Evolutionary conservation across 805 yeast genomes (phyloP), one percentile per base, ranked within the genome.

Genomic region (Teunomyces gatunensis): DNA sequence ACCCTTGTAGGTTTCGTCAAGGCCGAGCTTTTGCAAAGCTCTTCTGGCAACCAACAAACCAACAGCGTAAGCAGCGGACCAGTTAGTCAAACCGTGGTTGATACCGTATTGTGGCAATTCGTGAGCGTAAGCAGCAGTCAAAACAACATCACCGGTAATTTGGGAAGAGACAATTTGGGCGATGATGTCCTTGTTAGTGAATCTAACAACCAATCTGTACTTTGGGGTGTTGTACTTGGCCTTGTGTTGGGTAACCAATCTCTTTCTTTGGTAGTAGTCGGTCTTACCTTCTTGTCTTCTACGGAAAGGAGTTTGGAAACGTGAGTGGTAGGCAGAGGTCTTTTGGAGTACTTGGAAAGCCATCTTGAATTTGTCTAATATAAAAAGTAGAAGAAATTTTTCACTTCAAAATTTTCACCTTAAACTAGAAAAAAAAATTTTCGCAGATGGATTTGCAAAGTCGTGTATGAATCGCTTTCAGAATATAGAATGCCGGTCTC

Each of bases 271-370:
- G 85, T 91, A 94, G 96, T 91, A 94, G 78, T 94, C 99, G 74
- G 99, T 94, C 85, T 94, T 94, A 82, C 99, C 99, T 82, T 94
- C 97, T 77, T 96, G 89, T 87, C 99, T 89, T 85, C 99, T 91
- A 80, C 99, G 90, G 96, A 91, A 94, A 62, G 98, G 97, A 76
- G 99, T 94, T 84, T 94, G 99, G 96, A 84, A 94, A 78, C 99
- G 91, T 73, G 97, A 90, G 84, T 84, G 89, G 92, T 94, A 94
- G 63, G 97, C 92, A 70, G 96, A 84, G 73, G 82, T 78, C 85
- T 90, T 89, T 62, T 77, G 67, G 60, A 73, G 67, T 70, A 80
- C 81, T 68, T 75, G 76, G 89, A 89, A 89, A 67, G 81, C 81
- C 96, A 89, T 89, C 76, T 68, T 81, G 52, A 13, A 37, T 37